Percentiles rank a stretch among this genome's conserved stretches.
phyloP scores from a whole-genome alignment of 192 early-diverging fungal species.

The Backusella mclennaniae region DNA sequence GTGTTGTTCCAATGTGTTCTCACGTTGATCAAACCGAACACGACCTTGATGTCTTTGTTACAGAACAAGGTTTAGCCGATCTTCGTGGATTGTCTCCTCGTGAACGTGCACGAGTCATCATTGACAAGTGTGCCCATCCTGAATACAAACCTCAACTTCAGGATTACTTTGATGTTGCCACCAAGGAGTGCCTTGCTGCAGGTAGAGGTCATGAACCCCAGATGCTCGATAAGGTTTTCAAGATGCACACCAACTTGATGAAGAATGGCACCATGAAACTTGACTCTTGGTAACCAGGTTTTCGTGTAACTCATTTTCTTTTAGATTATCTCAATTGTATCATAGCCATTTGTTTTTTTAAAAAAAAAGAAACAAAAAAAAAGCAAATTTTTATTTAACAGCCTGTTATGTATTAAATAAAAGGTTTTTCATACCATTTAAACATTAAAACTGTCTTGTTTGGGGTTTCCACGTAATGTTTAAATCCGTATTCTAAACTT shows the following conservation, averaged over 20 bases:
- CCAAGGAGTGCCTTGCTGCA: conserved; percentile 34
- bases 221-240: conserved; percentile 44
- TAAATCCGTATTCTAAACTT: too few relatives aligned
- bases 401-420: neutral
- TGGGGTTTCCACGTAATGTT: too few relatives aligned
- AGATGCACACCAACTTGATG: conserved; percentile 42
- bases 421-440: neutral
- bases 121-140: conserved; percentile 44
- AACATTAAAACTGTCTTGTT: too few relatives aligned
- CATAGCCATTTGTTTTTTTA: neutral
- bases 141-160: conserved; percentile 38
- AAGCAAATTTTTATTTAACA: neutral
- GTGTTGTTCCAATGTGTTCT: conserved; percentile 40
- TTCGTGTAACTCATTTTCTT: neutral
- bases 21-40: conserved; percentile 46
- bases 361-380: neutral
- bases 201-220: conserved; percentile 44
- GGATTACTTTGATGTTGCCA: conserved; percentile 40
- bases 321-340: neutral
- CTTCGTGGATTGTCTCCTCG: conserved; percentile 38
- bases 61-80: conserved; percentile 46
- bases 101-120: conserved; percentile 42
- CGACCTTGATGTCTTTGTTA: conserved; percentile 43
- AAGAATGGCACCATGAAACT: conserved; percentile 44
- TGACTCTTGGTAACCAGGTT: conserved; percentile 29